A percentile compares a stretch with the other conserved stretches of the same genome.
Evolutionary conservation across 345 rosid species (phyloP).

Genomic region (Heritiera fomes): DNA sequence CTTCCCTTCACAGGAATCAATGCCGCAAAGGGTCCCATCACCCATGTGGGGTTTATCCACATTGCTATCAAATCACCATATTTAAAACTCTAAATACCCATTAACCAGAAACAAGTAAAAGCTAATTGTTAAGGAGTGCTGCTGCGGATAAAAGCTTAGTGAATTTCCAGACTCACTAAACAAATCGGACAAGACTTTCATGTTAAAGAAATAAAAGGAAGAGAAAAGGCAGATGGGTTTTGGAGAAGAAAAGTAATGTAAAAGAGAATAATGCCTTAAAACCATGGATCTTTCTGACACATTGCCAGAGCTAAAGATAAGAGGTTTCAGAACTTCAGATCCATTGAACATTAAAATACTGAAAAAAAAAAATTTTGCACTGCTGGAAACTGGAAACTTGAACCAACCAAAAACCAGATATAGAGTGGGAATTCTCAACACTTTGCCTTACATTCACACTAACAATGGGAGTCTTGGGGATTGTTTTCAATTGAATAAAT

Average conservation of each 20-base stretch:
- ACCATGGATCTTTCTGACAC: slow-evolving; percentile 31
- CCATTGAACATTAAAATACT: slow-evolving; percentile 19
- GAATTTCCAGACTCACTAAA: slow-evolving; percentile 15
- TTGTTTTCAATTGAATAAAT: neutral
- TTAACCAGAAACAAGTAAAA: neutral
- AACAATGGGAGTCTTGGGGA: slow-evolving; percentile 19
- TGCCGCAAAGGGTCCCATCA: slow-evolving; percentile 20
- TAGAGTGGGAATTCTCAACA: neutral
- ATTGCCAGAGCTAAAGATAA: slow-evolving; percentile 17
- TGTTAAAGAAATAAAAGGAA: neutral
- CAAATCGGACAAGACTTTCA: slow-evolving; percentile 2
- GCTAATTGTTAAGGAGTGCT: neutral
- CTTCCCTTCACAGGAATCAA: slow-evolving; percentile 17
- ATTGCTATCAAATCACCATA: slow-evolving; percentile 18
- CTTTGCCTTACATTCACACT: neutral
- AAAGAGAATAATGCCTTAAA: slow-evolving; percentile 29
- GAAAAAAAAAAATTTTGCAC: neutral
- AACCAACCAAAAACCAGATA: neutral
- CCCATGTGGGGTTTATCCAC: slow-evolving; percentile 23
- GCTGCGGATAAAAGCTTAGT: slow-evolving; percentile 19
- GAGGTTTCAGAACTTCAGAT: slow-evolving; percentile 16
- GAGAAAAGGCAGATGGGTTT: slow-evolving; percentile 30
- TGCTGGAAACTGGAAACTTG: slow-evolving; percentile 2
- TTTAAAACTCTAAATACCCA: slow-evolving; percentile 6
- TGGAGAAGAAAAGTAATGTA: slow-evolving; percentile 19